phyloP scores from a whole-genome alignment of 352 stramenopile species.

The Phytophthora litchii region DNA sequence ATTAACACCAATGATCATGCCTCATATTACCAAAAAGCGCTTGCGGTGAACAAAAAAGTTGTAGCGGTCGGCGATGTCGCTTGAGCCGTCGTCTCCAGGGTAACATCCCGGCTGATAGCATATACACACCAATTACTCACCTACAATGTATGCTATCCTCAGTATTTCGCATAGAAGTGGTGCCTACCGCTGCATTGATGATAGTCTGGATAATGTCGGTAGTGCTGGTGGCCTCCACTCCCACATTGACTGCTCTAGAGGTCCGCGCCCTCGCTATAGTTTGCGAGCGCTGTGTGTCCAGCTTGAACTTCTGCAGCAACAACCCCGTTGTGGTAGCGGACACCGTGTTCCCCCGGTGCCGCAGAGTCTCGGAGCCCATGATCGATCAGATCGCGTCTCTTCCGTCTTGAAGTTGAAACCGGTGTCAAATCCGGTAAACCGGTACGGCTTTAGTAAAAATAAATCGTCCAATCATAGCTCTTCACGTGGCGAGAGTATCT shows the following conservation, averaged over 20 bases:
- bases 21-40: constrained; percentile 48
- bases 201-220: constrained; percentile 25
- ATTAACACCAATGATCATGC: background rate
- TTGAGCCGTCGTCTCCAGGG: constrained; percentile 55
- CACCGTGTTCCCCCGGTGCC: constrained; percentile 15
- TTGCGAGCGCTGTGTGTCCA: constrained; percentile 10
- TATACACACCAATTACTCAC: background rate
- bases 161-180: background rate
- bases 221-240: background rate
- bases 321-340: constrained; percentile 18
- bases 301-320: constrained; percentile 26
- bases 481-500: constrained; percentile 37
- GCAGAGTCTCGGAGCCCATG: constrained; percentile 27
- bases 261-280: constrained; percentile 7
- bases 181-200: constrained; percentile 33
- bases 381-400: constrained; percentile 3
- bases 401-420: constrained; percentile 22
- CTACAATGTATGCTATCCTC: background rate
- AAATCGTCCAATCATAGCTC: constrained; percentile 28
- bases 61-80: constrained; percentile 58
- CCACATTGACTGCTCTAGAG: background rate
- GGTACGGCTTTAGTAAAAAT: background rate
- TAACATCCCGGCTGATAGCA: constrained; percentile 49
- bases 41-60: constrained; percentile 72
- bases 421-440: background rate